Evolutionary conservation across 768 basidiomycete genomes (phyloP).

Genomic region (Chalciporus pseudorubinellus): DNA sequence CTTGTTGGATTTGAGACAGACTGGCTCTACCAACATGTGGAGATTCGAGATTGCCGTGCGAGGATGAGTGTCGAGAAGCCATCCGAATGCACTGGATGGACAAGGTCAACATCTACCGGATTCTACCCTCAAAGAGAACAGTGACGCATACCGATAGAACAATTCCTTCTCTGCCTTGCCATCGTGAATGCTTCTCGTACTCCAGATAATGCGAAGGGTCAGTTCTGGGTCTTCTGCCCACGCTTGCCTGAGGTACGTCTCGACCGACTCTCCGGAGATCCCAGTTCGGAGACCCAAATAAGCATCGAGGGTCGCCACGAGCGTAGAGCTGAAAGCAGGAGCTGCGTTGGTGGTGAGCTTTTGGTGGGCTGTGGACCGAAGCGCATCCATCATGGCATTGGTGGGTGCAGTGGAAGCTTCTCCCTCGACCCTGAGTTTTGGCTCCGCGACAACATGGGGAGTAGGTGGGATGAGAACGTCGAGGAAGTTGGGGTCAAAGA

Average conservation of each 20-base stretch:
- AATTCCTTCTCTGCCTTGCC: conserved; percentile 59
- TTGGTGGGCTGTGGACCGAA: conserved; percentile 41
- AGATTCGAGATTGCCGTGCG: conserved; percentile 68
- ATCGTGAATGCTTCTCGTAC: conserved; percentile 65
- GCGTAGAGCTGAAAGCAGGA: conserved; percentile 50
- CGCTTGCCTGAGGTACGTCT: conserved; percentile 41
- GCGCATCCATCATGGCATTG: conserved; percentile 57
- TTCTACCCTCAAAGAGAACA: neutral
- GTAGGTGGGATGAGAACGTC: conserved; percentile 50
- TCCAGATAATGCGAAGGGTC: conserved; percentile 70
- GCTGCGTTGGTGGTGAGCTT: conserved; percentile 52
- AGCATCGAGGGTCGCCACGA: conserved; percentile 53
- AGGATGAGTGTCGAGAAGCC: conserved; percentile 68
- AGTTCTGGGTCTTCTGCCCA: conserved; percentile 58
- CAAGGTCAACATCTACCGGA: neutral
- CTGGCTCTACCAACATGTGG: conserved; percentile 48
- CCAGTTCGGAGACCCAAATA: conserved; percentile 44
- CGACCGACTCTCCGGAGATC: conserved; percentile 22
- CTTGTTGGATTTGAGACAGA: conserved; percentile 34
- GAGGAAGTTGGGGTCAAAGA: conserved; percentile 55
- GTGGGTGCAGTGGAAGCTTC: neutral
- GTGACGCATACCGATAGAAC: conserved; percentile 50
- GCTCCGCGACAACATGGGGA: neutral
- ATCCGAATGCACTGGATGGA: conserved; percentile 50
- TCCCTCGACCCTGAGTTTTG: neutral